Evolutionary conservation across 108 stramenopile species (phyloP).

Genomic region (Nitzschia putrida): DNA sequence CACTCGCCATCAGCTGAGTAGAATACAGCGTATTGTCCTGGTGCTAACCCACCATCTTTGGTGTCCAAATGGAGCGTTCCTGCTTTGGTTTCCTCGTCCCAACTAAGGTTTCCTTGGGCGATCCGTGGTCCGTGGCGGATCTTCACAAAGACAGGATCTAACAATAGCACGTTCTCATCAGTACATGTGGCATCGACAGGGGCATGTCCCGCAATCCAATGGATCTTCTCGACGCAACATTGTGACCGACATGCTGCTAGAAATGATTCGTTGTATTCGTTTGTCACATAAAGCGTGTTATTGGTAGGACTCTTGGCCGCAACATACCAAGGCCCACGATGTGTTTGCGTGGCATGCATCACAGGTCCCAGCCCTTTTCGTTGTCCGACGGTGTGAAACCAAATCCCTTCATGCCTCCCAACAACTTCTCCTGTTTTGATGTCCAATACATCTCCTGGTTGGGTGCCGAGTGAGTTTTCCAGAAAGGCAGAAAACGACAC

Average conservation of each 20-base stretch:
- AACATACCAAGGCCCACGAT: slow-evolving; percentile 96
- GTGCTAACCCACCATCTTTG: slow-evolving; percentile 91
- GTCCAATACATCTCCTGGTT: slow-evolving; percentile 83
- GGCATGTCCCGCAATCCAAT: slow-evolving; percentile 74
- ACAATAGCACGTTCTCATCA: background rate
- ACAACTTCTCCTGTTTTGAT: slow-evolving; percentile 75
- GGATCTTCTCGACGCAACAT: slow-evolving; percentile 84
- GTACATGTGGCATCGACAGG: slow-evolving; percentile 26
- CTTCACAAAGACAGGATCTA: slow-evolving; percentile 50
- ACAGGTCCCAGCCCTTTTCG: slow-evolving; percentile 92
- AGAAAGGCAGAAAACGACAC: slow-evolving; percentile 94
- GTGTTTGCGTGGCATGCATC: slow-evolving; percentile 65
- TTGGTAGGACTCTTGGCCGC: slow-evolving; percentile 84
- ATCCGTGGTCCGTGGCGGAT: slow-evolving; percentile 91
- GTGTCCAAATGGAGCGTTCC: slow-evolving; percentile 64
- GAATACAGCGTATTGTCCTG: slow-evolving; percentile 95
- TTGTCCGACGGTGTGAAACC: slow-evolving; percentile 98
- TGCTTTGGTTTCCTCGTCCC: slow-evolving; percentile 28
- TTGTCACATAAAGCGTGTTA: slow-evolving; percentile 86
- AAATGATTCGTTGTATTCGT: slow-evolving; percentile 82
- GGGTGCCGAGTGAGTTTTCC: slow-evolving; percentile 78
- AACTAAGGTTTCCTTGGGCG: slow-evolving; percentile 60
- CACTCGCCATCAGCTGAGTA: slow-evolving; percentile 86
- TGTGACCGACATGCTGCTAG: slow-evolving; percentile 62
- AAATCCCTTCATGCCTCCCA: slow-evolving; percentile 90